Percentiles rank a stretch among this genome's conserved stretches.
Conservation (phyloP, 2,329 filamentous ascomycete genomes). For the Phyllachora maydis region DNA sequence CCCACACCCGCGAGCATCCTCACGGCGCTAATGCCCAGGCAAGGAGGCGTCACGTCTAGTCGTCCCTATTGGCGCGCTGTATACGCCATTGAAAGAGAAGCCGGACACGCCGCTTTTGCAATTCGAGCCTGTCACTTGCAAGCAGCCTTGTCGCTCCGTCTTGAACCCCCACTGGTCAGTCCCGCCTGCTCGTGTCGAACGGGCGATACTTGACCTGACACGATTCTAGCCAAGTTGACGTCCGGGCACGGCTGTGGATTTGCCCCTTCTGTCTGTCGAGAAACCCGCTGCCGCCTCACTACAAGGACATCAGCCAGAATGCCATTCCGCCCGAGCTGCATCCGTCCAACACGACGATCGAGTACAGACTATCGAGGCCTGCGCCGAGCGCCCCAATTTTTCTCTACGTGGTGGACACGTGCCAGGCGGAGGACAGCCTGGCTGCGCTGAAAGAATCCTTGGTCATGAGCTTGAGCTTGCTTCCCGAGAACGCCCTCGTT, state of each 20-base stretch:
- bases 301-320: conserved; percentile 74
- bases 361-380: conserved; percentile 62
- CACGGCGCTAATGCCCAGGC: too few relatives aligned
- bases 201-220: too few relatives aligned
- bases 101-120: conserved; percentile 72
- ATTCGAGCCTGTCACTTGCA: conserved; percentile 95
- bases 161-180: conserved; percentile 96
- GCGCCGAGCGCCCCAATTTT: conserved; percentile 79
- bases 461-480: conserved; percentile 65
- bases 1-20: too few relatives aligned
- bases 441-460: conserved; percentile 69
- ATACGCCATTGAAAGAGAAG: conserved; percentile 92
- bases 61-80: conserved; percentile 87
- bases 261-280: conserved; percentile 74
- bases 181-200: too few relatives aligned
- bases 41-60: conserved; percentile 88
- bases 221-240: conserved; percentile 72
- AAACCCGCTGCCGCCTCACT: conserved; percentile 66
- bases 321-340: conserved; percentile 71
- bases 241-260: conserved; percentile 69
- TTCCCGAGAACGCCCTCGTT: conserved; percentile 65
- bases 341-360: conserved; percentile 69
- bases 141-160: conserved; percentile 84
- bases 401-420: conserved; percentile 72
- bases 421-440: conserved; percentile 73